Base-by-base conservation (phyloP, 176 grass and related monocot genomes). In the Phoenix roebelenii region DNA sequence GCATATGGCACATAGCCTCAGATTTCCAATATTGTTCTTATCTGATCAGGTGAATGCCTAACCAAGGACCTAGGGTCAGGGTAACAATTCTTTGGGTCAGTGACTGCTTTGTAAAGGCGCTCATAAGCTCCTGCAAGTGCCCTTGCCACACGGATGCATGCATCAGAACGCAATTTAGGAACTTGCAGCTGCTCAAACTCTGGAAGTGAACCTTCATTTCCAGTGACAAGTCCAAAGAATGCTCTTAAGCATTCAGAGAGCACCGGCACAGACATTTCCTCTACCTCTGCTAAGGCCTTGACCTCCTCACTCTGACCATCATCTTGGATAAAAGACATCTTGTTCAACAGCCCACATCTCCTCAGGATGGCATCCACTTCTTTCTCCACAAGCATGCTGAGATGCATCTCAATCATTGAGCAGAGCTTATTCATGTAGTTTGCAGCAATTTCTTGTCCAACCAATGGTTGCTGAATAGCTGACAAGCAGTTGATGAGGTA, bases 401-500 rank as follows among this genome's bases (percentile, higher is more conserved):
- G 48, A 50, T 92, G 79, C 48, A 32, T 75, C 60, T 85, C 81
- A 66, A 89, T 92, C 76, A 77, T 83, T 25, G 81, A 85, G 24
- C 63, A 30, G 29, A 98, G 70, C 53, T 79, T 85, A 49, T 73
- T 71, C 25, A 85, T 70, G 73, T 92, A 98, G 28, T 69, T 82
- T 67, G 79, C 68, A 39, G 93, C 87, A 58, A 80, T 81, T 52
- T 79, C 81, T 60, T 92, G 87, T 32, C 67, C 73, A 55, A 83
- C 76, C n/a, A 98, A 56, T 59, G 88, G 82, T 44, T 88, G 87
- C 70, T 85, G 81, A 79, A 92, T 92, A 76, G 84, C 87, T 76
- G 93, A 98, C 53, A 98, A 82, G 58, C 93, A 98, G 63, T 98
- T 92, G 72, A 98, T 89, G 70, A 98, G 81, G 78, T 85, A 98